Evolutionary conservation across 345 rosid genomes (phyloP), one percentile per base, ranked within the genome.

Genomic region (Laguncularia racemosa): DNA sequence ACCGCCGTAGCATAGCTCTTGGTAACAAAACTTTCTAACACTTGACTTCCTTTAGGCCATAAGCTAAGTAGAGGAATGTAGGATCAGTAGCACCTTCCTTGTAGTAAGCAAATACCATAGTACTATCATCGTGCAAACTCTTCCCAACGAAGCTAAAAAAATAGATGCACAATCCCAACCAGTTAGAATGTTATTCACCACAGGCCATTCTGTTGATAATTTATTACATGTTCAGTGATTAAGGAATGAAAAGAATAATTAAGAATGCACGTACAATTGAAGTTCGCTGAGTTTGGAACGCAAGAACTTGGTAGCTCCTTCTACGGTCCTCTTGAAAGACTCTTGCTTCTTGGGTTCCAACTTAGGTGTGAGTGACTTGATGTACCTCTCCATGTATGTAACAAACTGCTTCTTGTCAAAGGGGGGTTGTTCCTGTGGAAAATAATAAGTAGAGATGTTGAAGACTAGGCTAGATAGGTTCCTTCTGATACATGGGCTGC

Each of bases 321-420:
- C 97, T 20, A 95, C 77, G 73, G 83, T 59, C 59, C 88, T 90
- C 86, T 88, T 95, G 63, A 90, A 90, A 4, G 16, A 20, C 46
- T 74, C 75, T 19, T 75, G 87, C 21, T 74, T 21, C 67, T 95
- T 95, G 0, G 6, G 76, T 13, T 68, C 76, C 63, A 95, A 69
- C 72, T 78, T 82, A 16, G 86, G 78, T 18, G 90, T 71, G 77
- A 95, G 58, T 49, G 16, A 8, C 83, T 90, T 95, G 73, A 95
- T 90, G 71, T 64, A 84, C 50, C 66, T 88, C 84, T 95, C 90
- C 2, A 90, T 65, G 53, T 14, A 76, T 4, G 70, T 62, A 2
- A 95, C 73, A 70, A 95, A 95, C 47, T 60, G 81, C 82, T 88
- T 90, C 91, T 88, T 95, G 74, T 84, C 90, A 21, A 79, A 95